Evolutionary conservation across 208 protist genomes (phyloP).

Genomic region (Leptomonas pyrrhocoris): DNA sequence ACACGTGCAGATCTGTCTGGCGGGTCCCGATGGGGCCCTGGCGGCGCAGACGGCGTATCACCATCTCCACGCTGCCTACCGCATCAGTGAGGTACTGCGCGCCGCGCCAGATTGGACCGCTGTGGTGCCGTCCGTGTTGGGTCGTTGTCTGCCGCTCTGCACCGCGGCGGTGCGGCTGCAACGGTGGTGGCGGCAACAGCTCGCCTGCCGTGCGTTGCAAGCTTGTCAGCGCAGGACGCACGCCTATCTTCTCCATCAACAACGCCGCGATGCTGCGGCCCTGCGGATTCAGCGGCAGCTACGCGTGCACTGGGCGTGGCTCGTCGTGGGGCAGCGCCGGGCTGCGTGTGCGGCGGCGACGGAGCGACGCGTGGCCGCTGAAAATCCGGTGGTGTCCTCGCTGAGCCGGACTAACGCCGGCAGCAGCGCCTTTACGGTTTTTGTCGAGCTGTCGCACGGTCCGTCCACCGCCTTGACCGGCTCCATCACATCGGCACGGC

Average conservation of each 20-base stretch:
- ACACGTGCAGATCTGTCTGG: too few species aligned
- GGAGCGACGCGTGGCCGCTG: conserved; percentile 31
- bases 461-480: neutral
- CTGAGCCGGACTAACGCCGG: neutral
- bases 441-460: neutral
- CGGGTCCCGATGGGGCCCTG: neutral
- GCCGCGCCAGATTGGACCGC: conserved; percentile 13
- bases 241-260: conserved; percentile 4
- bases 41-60: neutral
- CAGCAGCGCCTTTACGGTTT: neutral
- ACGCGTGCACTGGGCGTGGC: conserved; percentile 30
- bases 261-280: conserved; percentile 29
- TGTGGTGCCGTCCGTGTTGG: conserved; percentile 17
- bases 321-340: neutral
- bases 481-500: conserved; percentile 9
- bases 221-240: neutral
- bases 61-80: conserved; percentile 15
- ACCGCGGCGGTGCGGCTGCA: conserved; percentile 46
- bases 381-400: neutral
- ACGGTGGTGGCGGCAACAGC: conserved; percentile 41
- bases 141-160: conserved; percentile 39
- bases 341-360: conserved; percentile 11
- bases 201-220: conserved; percentile 6
- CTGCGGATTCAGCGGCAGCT: conserved; percentile 42
- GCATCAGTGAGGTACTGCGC: conserved; percentile 11